phyloP scores from a whole-genome alignment of 2,329 filamentous ascomycete species.

The Cadophora malorum region DNA sequence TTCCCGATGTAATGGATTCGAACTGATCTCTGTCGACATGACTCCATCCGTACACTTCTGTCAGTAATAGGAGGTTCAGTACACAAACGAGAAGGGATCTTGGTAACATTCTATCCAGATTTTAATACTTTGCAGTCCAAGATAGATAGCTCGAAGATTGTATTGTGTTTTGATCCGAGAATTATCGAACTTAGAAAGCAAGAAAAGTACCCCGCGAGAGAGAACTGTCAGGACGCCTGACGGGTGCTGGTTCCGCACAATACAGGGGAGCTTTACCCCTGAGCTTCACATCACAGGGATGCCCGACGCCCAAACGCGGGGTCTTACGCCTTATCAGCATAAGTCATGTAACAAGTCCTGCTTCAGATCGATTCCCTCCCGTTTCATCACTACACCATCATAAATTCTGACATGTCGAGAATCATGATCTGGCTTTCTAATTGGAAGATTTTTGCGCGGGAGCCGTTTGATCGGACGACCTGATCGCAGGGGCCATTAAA shows the following conservation, averaged over 20 bases:
- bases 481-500: conserved; percentile 9
- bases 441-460: neutral
- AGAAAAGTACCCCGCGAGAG: neutral
- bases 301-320: conserved; percentile 19
- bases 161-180: neutral
- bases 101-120: conserved; percentile 21
- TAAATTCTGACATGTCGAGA: too few relatives aligned
- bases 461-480: conserved; percentile 12
- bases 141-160: too few relatives aligned
- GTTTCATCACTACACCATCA: neutral
- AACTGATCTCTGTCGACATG: conserved; percentile 27
- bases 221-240: neutral
- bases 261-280: conserved; percentile 21
- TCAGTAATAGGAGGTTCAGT: conserved; percentile 18
- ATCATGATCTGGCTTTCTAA: neutral
- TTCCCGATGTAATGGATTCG: conserved; percentile 13
- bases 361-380: conserved; percentile 13
- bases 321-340: conserved; percentile 20
- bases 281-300: conserved; percentile 4
- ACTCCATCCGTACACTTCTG: conserved; percentile 28
- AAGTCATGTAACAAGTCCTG: conserved; percentile 19
- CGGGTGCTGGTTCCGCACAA: neutral
- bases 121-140: neutral
- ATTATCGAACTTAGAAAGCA: neutral
- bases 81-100: conserved; percentile 16